Percentiles rank a stretch among this genome's conserved stretches.
Conservation (phyloP, 805 yeast species). For the Wickerhamomyces sydowiorum region DNA sequence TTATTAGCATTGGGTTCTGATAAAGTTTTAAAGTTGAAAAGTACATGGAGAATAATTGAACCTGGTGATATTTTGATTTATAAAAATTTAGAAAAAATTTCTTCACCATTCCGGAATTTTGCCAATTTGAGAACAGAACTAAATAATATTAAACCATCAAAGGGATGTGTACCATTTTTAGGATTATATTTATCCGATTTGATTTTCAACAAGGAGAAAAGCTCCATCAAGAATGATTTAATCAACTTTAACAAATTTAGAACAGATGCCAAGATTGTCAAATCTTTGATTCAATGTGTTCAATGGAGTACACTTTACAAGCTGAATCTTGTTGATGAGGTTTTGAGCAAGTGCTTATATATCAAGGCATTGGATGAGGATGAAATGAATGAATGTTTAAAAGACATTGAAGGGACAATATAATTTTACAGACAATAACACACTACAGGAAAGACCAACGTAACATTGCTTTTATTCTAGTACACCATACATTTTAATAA, state of each 20-base stretch:
- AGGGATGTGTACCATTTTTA: conserved; percentile 86
- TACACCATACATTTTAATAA: background rate
- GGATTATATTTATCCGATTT: conserved; percentile 83
- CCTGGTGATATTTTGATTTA: conserved; percentile 67
- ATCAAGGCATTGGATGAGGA: conserved; percentile 67
- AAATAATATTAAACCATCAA: conserved; percentile 50
- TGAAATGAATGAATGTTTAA: conserved; percentile 49
- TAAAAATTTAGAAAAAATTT: conserved; percentile 60
- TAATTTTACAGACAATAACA: background rate
- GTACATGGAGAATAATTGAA: conserved; percentile 71
- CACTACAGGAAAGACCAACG: background rate
- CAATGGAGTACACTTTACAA: conserved; percentile 78
- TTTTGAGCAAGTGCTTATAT: conserved; percentile 80
- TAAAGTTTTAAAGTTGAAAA: conserved; percentile 49
- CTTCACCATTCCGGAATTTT: conserved; percentile 75
- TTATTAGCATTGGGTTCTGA: conserved; percentile 72
- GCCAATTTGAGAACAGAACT: conserved; percentile 58
- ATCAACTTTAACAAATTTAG: conserved; percentile 77
- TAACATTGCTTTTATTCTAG: background rate
- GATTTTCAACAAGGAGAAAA: conserved; percentile 51
- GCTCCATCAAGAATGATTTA: conserved; percentile 23
- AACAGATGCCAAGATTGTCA: conserved; percentile 70
- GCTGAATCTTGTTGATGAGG: conserved; percentile 49
- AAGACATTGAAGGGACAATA: conserved; percentile 1
- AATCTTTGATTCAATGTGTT: conserved; percentile 70